These are phyloP conservation scores for Fusarium sterilihyphosum DNA, from an alignment of 2,329 filamentous ascomycete genomes.

Conservation along the genomic window DNA sequence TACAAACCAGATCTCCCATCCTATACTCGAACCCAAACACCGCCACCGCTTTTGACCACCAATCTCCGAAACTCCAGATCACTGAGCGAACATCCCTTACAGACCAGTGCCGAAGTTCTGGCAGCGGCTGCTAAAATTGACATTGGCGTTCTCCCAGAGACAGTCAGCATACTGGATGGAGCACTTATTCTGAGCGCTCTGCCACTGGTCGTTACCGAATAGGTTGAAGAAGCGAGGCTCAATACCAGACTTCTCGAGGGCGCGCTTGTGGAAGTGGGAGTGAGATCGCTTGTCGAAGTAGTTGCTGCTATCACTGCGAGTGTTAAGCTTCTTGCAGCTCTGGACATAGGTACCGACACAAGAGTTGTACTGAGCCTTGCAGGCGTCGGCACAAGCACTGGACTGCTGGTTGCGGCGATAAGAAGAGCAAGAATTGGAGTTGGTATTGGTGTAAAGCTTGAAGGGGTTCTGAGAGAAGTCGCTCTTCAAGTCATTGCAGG, in stretches of 20 bases:
- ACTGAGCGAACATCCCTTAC: neutral
- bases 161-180: conserved; percentile 61
- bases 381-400: conserved; percentile 62
- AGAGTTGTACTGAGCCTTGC: conserved; percentile 61
- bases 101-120: conserved; percentile 46
- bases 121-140: conserved; percentile 54
- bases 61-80: neutral
- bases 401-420: conserved; percentile 52
- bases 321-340: conserved; percentile 54
- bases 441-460: conserved; percentile 61
- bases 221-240: conserved; percentile 41
- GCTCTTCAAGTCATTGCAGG: conserved; percentile 61
- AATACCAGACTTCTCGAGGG: conserved; percentile 38
- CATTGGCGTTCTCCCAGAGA: conserved; percentile 53
- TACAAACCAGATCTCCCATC: neutral
- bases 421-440: conserved; percentile 55
- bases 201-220: conserved; percentile 46
- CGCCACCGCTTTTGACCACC: neutral
- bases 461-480: conserved; percentile 58
- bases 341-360: conserved; percentile 61
- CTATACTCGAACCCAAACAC: neutral
- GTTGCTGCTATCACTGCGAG: conserved; percentile 32
- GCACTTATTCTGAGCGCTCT: conserved; percentile 55
- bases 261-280: conserved; percentile 40
- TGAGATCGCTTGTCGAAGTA: conserved; percentile 34